Conservation (phyloP, 192 early-diverging fungal species). For the Linnemannia schmuckeri region DNA sequence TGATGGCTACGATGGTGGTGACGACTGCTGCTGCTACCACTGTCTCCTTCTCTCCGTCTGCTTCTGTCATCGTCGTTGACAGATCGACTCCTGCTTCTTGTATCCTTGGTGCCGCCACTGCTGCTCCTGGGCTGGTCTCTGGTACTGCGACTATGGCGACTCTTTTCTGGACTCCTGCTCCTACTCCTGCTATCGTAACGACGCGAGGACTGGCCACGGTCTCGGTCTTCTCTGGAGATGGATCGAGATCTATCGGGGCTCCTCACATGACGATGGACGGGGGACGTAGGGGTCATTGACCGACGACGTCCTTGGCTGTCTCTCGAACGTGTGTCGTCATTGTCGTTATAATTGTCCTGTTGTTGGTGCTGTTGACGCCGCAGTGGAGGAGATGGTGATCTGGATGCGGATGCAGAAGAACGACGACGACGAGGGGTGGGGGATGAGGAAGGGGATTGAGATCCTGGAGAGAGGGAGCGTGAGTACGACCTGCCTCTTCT, state of each 20-base stretch:
- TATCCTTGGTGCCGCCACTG: not conserved
- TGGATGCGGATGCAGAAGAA: not conserved
- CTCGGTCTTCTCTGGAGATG: not conserved
- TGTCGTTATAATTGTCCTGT: not conserved
- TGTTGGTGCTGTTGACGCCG: not conserved
- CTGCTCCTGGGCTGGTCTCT: not conserved
- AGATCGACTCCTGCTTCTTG: not conserved
- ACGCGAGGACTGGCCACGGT: not conserved
- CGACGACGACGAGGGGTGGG: constrained; percentile 14
- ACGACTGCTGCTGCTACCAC: constrained; percentile 7
- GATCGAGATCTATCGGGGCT: not conserved
- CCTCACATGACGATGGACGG: not conserved
- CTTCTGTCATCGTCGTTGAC: not conserved
- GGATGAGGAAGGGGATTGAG: not conserved
- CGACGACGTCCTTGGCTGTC: not conserved
- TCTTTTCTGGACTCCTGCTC: constrained; percentile 8
- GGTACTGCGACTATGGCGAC: constrained; percentile 3
- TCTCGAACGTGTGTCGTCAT: not conserved
- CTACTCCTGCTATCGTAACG: constrained; percentile 21
- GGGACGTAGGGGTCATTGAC: not conserved
- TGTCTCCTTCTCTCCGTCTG: not conserved
- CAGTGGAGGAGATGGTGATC: not conserved
- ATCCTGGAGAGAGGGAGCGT: constrained; percentile 16
- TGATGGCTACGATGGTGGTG: constrained; percentile 4
- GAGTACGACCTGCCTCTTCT: constrained; percentile 8